Percentiles rank a stretch among this genome's conserved stretches.
phyloP scores from a whole-genome alignment of 1,284 basidiomycete species.

The Pisolithus thermaeus region DNA sequence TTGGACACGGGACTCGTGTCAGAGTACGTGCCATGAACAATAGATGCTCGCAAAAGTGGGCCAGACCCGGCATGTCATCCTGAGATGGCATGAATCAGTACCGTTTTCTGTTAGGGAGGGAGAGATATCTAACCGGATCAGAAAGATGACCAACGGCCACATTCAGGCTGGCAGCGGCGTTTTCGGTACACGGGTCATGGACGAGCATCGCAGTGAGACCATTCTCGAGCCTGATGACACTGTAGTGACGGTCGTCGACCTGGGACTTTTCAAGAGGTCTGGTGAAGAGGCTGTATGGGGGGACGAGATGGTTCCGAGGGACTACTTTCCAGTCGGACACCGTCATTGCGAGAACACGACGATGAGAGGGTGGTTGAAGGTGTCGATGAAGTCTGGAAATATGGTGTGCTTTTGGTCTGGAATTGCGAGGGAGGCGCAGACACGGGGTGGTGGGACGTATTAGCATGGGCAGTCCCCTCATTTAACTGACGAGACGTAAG shows the following conservation, averaged over 20 bases:
- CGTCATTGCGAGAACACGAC: slow-evolving; percentile 16
- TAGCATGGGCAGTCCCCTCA: neutral
- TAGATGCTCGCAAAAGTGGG: slow-evolving; percentile 94
- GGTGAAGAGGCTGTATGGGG: slow-evolving; percentile 51
- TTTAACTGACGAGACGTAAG: neutral
- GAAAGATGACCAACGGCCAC: slow-evolving; percentile 93
- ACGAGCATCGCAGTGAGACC: slow-evolving; percentile 85
- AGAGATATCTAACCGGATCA: slow-evolving; percentile 70
- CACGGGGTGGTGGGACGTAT: neutral
- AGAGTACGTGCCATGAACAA: slow-evolving; percentile 77
- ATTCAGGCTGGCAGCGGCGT: slow-evolving; percentile 92
- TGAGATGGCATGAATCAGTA: slow-evolving; percentile 21
- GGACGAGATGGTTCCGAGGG: slow-evolving; percentile 21
- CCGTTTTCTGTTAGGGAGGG: neutral
- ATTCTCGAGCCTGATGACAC: slow-evolving; percentile 82
- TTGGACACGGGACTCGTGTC: neutral
- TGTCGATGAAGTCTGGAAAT: too few species aligned
- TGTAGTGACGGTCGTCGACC: slow-evolving; percentile 75
- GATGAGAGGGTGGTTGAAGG: neutral
- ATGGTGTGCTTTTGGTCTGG: too few species aligned
- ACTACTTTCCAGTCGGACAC: slow-evolving; percentile 17
- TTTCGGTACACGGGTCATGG: slow-evolving; percentile 87
- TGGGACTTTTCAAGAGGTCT: slow-evolving; percentile 70
- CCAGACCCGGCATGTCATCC: slow-evolving; percentile 84
- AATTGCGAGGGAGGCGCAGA: neutral